Evolutionary conservation across 805 yeast species (phyloP).

Genomic region (Cyberlindnera saturnus): DNA sequence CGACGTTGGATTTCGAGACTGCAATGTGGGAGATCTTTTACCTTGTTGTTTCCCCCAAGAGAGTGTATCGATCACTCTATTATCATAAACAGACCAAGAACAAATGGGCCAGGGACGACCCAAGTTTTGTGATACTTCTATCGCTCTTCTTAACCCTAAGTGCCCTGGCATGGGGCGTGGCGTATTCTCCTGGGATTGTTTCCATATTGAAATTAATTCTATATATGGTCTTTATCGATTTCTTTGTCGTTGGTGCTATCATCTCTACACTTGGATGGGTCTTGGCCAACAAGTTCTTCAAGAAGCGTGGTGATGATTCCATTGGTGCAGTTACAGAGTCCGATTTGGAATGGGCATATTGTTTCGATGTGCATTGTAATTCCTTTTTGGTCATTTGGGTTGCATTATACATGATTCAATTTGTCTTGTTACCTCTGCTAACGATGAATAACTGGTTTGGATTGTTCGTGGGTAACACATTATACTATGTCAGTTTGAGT

Average conservation of each 20-base stretch:
- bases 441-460: constrained; percentile 60
- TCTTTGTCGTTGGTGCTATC: constrained; percentile 60
- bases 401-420: constrained; percentile 65
- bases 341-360: constrained; percentile 83
- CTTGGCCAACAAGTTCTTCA: constrained; percentile 59
- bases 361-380: constrained; percentile 92
- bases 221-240: constrained; percentile 83
- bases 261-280: constrained; percentile 73
- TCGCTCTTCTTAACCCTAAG: constrained; percentile 61
- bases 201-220: constrained; percentile 62
- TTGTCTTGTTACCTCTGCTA: constrained; percentile 66
- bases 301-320: constrained; percentile 26
- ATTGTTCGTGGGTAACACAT: constrained; percentile 68
- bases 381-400: constrained; percentile 82
- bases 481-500: constrained; percentile 67
- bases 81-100: constrained; percentile 76
- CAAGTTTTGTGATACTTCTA: constrained; percentile 73
- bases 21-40: constrained; percentile 88
- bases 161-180: constrained; percentile 88
- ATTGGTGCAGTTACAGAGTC: constrained; percentile 29
- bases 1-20: constrained; percentile 83
- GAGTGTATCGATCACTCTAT: constrained; percentile 75
- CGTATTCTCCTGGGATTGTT: constrained; percentile 58
- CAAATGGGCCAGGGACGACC: constrained; percentile 88
- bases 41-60: constrained; percentile 66